phyloP scores from a whole-genome alignment of 129 eudicot species.

The Rutidosis leptorrhynchoides region DNA sequence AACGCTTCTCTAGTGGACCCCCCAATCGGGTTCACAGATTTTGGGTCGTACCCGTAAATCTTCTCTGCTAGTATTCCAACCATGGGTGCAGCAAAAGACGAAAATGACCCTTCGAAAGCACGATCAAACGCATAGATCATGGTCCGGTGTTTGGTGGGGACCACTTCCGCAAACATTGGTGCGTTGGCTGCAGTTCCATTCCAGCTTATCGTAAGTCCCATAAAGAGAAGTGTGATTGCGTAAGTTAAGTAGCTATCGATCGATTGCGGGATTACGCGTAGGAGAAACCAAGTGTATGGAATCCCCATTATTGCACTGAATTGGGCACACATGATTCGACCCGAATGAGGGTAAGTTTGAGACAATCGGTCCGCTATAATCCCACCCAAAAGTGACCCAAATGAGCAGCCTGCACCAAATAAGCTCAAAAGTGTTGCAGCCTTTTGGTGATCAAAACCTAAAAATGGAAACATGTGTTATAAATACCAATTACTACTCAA shows the following conservation, averaged over 20 bases:
- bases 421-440: conserved; percentile 76
- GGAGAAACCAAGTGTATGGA: conserved; percentile 81
- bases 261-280: conserved; percentile 68
- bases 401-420: conserved; percentile 77
- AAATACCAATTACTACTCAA: too few species aligned
- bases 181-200: conserved; percentile 72
- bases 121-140: conserved; percentile 98
- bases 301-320: conserved; percentile 93
- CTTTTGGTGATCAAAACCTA: conserved; percentile 85
- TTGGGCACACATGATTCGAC: conserved; percentile 89
- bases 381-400: conserved; percentile 82
- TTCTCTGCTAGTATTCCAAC: conserved; percentile 88
- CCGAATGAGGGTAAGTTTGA: conserved; percentile 65
- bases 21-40: conserved; percentile 52
- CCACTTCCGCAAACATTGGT: conserved; percentile 98
- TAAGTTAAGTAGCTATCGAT: conserved; percentile 50
- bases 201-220: conserved; percentile 97
- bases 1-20: conserved; percentile 78
- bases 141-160: conserved; percentile 82
- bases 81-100: conserved; percentile 92
- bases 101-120: conserved; percentile 85
- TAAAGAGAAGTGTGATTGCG: conserved; percentile 64
- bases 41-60: conserved; percentile 81
- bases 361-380: conserved; percentile 71
- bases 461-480: neutral